These are phyloP conservation scores for Trichophyton simii DNA, from an alignment of 2,329 filamentous ascomycete genomes.

Conservation along the genomic window DNA sequence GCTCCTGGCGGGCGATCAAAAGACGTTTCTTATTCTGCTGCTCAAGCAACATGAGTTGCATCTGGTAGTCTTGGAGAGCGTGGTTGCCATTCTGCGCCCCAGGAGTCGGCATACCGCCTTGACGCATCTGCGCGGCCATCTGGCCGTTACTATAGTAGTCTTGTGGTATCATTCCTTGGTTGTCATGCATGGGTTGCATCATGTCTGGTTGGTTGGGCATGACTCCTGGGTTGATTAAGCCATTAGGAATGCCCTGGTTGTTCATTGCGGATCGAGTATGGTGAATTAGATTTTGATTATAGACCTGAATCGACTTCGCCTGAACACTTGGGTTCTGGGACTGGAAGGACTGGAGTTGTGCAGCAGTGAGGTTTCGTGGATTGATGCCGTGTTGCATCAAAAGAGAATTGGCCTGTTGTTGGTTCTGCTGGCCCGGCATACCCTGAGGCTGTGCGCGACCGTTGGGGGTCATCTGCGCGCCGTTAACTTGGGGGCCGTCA, in stretches of 20 bases:
- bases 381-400: constrained; percentile 58
- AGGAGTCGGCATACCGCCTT: constrained; percentile 19
- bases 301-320: constrained; percentile 75
- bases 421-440: constrained; percentile 55
- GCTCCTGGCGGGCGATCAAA: constrained; percentile 55
- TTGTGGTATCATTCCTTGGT: constrained; percentile 31
- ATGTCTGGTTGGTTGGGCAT: constrained; percentile 71
- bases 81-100: constrained; percentile 37
- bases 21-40: constrained; percentile 57
- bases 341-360: constrained; percentile 59
- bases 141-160: constrained; percentile 49
- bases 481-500: constrained; percentile 60
- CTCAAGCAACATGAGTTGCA: constrained; percentile 57
- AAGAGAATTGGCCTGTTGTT: constrained; percentile 36
- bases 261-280: constrained; percentile 64
- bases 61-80: constrained; percentile 56
- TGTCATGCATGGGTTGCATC: constrained; percentile 61
- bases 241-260: constrained; percentile 67
- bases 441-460: constrained; percentile 55
- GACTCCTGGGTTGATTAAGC: constrained; percentile 48
- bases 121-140: constrained; percentile 29
- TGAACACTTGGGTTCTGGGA: constrained; percentile 48
- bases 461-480: constrained; percentile 65
- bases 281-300: constrained; percentile 73
- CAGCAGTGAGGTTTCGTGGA: constrained; percentile 56